These are phyloP conservation scores for Neurospora sp. DNA, from an alignment of 495 filamentous ascomycete genomes.

Conservation along the genomic window DNA sequence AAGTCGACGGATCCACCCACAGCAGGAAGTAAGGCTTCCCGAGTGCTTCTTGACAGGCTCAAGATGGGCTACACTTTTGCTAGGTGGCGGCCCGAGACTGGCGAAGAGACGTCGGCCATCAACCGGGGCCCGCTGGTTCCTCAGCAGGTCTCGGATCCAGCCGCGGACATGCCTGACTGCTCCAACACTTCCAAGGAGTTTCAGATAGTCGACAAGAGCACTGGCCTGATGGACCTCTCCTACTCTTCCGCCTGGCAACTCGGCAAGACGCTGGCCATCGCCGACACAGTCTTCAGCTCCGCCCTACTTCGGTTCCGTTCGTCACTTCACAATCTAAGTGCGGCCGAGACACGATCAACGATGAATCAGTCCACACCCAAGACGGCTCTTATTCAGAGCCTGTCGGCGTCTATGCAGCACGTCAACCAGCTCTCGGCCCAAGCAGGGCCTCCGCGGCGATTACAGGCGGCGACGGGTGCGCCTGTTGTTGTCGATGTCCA, in stretches of 20 bases:
- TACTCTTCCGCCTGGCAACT: slow-evolving; percentile 40
- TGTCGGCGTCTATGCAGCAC: not conserved
- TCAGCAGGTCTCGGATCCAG: slow-evolving; percentile 3
- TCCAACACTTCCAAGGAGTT: slow-evolving; percentile 25
- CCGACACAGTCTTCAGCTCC: slow-evolving; percentile 17
- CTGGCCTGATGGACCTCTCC: slow-evolving; percentile 39
- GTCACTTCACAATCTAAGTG: too few species aligned
- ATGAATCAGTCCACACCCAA: not conserved
- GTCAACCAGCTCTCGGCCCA: not conserved
- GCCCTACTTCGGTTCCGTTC: slow-evolving; percentile 19
- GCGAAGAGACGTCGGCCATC: slow-evolving; percentile 31
- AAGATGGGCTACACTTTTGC: slow-evolving; percentile 31
- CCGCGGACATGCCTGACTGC: slow-evolving; percentile 13
- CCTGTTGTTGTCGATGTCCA: not conserved
- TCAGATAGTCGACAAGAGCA: slow-evolving; percentile 35
- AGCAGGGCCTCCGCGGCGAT: not conserved
- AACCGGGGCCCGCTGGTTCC: slow-evolving; percentile 34
- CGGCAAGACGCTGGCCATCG: slow-evolving; percentile 27
- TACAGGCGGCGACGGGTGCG: not conserved
- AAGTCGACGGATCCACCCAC: too few species aligned
- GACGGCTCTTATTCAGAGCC: not conserved
- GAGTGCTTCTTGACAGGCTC: slow-evolving; percentile 12
- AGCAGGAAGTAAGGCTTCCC: not conserved
- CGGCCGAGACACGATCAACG: not conserved
- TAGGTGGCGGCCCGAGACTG: slow-evolving; percentile 25